Evolutionary conservation across 1,139 yeast genomes (phyloP).

Genomic region (Nematodospora anomalae): DNA sequence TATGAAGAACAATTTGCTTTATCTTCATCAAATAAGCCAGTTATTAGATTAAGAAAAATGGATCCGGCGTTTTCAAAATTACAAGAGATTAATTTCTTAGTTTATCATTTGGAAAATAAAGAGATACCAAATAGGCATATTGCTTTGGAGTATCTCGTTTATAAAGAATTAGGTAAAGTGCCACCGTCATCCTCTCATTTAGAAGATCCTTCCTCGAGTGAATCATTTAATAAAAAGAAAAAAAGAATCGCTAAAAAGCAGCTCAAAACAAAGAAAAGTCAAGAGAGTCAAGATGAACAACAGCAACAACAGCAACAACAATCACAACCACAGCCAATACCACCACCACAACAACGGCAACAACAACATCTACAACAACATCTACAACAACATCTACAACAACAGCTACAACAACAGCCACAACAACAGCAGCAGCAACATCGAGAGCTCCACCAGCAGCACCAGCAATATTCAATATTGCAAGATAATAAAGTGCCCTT

Average conservation of each 20-base stretch:
- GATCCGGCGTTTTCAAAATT: constrained; percentile 20
- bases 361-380: constrained; percentile 1
- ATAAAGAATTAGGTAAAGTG: constrained; percentile 16
- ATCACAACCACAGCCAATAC: not conserved
- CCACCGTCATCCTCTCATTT: not conserved
- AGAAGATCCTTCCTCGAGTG: constrained; percentile 5
- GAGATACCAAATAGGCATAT: constrained; percentile 18
- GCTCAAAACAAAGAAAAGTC: not conserved
- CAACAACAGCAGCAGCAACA: not conserved
- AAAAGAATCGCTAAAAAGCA: constrained; percentile 4
- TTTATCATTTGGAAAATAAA: constrained; percentile 17
- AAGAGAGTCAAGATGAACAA: not conserved
- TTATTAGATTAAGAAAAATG: constrained; percentile 19
- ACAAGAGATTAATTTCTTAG: constrained; percentile 19
- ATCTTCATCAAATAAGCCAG: constrained; percentile 17
- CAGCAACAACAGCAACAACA: constrained; percentile 2
- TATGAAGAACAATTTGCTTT: constrained; percentile 19
- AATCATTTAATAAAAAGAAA: constrained; percentile 4
- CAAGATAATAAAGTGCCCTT: not conserved
- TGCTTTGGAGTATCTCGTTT: constrained; percentile 19
- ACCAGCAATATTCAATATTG: not conserved
- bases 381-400: constrained; percentile 1
- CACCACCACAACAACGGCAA: not conserved
- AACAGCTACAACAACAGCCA: not conserved
- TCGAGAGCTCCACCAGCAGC: not conserved